Conservation (phyloP, 148 eudicot species). For the Silene conica region DNA sequence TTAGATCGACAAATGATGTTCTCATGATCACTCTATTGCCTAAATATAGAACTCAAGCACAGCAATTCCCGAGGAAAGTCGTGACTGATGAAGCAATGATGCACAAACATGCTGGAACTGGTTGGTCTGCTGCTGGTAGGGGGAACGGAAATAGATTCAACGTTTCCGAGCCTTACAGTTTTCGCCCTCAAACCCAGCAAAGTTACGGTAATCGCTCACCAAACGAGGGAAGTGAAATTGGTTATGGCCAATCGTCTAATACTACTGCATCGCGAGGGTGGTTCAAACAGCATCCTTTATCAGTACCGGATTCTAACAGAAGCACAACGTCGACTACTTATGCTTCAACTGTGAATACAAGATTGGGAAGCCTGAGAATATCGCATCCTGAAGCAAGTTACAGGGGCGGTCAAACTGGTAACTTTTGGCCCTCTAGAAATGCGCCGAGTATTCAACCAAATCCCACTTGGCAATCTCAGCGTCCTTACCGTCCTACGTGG, state of each 20-base stretch:
- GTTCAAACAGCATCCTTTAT: constrained; percentile 2
- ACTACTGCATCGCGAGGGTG: neutral
- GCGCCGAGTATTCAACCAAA: neutral
- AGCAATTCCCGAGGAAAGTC: neutral
- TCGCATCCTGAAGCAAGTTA: neutral
- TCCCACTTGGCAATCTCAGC: neutral
- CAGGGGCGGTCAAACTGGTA: no score
- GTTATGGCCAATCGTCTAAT: neutral
- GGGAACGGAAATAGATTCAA: constrained; percentile 1
- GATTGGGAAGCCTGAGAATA: neutral
- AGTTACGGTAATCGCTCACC: neutral
- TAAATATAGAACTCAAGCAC: neutral
- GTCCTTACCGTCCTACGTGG: constrained; percentile 11
- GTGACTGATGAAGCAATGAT: neutral
- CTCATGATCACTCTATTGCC: neutral
- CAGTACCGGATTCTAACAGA: neutral
- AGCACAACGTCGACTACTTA: neutral
- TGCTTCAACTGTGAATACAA: neutral
- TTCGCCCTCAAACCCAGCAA: no score
- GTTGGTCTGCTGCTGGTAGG: constrained; percentile 15
- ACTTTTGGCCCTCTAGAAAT: neutral
- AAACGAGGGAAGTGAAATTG: neutral
- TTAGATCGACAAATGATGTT: neutral
- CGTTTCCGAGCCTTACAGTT: neutral
- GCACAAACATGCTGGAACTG: constrained; percentile 16